Base-by-base conservation (phyloP, 257 asterid genomes). In the Mentha longifolia region DNA sequence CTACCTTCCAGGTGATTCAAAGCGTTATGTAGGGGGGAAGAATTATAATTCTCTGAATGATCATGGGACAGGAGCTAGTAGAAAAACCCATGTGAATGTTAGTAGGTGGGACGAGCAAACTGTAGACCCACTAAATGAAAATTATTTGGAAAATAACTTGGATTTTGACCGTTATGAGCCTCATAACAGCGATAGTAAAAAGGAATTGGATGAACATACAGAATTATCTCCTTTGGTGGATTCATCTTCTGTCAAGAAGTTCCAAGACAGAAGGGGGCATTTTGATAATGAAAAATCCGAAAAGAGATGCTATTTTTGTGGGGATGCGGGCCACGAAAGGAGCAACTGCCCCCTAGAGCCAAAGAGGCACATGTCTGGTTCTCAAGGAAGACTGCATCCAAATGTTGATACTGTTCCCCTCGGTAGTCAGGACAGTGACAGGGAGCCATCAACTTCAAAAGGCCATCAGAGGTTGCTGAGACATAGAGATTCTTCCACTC, bases 131-230 rank as follows among this genome's bases (percentile, higher is more conserved):
- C 47, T 79, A 12, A 64, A 59, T 60, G 84, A 69, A 45, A 78
- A 63, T 47, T 67, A 59, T 20, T 13, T 76, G 33, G 86, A 76
- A 61, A 76, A 70, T 54, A 74, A 64, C 22, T 10, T 69, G 58
- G 83, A 79, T n/a, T 84, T 85, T 77, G 96, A 87, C 55, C 83
- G 82, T 0, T 89, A 85, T 51, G 90, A 85, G 57, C 92, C 89
- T 79, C 33, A 57, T 35, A 46, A 51, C 16, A 75, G 76, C 47
- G 87, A 83, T 71, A 83, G 61, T 19, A 55, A 62, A 57, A 77
- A 54, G 76, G 86, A 68, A 69, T 71, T 42, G 41, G 75, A 76
- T 45, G 86, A 75, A 28, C 63, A 41, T 7, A 8, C n/a, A 3
- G 12, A 35, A 31, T 7, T 13, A 61, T 60, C 72, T 54, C 78